Evolutionary conservation across 2,329 filamentous ascomycete genomes (phyloP), one percentile per base, ranked within the genome.

Genomic region (Fusarium fracticaudum): DNA sequence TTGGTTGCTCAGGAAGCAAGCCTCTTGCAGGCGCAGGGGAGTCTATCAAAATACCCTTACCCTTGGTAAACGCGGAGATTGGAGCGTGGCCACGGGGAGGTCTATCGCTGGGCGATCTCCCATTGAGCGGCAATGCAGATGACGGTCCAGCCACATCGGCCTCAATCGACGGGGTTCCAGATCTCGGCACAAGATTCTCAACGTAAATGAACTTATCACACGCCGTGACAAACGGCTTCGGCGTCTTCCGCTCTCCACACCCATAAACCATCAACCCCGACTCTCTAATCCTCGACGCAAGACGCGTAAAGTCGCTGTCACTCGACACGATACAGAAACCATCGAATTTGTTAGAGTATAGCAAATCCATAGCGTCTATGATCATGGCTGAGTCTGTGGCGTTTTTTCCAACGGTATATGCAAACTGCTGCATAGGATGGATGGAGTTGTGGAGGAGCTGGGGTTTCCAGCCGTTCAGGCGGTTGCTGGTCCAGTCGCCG

Each of bases 311-410:
- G 67, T 83, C 81, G 63, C 81, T 83, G 58, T 82, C 80, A 60
- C 80, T 83, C 0, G 81, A 82, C 4, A 82, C 76, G 41, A 82
- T 70, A 10, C 81, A 82, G 59, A 83, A 83, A 22, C 79, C 80
- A 41, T 80, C 77, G 38, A 81, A 81, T 9, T 75, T 76, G 43
- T 76, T 73, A 0, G 80, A 72, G 51, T 83, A 81, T 3, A 83
- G 63, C 17, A 83, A 73, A 62, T 83, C 81, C 81, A 83, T 83
- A 37, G 81, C 81, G 47, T 83, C 81, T 41, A 83, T 83, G 5
- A 83, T 76, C 80, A 83, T 81, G 51, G 81, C 81, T 0, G 77
- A 71, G 48, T 82, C 81, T 4, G 80, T 82, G 3, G 81, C 67
- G 47, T 82, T 83, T 55, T 83, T 83, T n/a, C 81, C 80, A 1